Conservation (phyloP, 768 basidiomycete genomes). For the Tylopilus felleus region DNA sequence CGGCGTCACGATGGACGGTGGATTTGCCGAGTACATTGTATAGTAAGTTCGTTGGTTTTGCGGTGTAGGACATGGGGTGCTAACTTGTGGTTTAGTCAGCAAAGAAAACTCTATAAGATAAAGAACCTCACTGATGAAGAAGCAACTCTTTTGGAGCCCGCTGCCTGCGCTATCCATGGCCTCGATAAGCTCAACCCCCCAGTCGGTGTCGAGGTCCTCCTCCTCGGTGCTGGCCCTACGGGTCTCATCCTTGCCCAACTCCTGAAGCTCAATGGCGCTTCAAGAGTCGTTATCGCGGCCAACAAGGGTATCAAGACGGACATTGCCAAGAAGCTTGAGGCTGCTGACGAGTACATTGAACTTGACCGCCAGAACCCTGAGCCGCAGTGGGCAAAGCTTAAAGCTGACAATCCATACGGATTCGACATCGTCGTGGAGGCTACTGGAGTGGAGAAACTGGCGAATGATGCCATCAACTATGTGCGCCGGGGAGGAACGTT, state of each 20-base stretch:
- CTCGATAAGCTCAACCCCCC: constrained; percentile 82
- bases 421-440: constrained; percentile 86
- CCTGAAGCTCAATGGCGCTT: constrained; percentile 82
- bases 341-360: constrained; percentile 83
- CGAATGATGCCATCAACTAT: constrained; percentile 87
- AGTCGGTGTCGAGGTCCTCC: constrained; percentile 79
- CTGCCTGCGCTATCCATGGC: constrained; percentile 89
- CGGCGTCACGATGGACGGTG: constrained; percentile 79
- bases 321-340: constrained; percentile 73
- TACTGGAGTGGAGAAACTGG: constrained; percentile 81
- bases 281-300: constrained; percentile 76
- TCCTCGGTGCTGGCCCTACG: constrained; percentile 89
- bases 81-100: constrained; percentile 38
- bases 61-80: not conserved
- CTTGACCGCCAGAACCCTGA: constrained; percentile 73
- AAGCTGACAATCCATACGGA: constrained; percentile 79
- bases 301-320: constrained; percentile 92
- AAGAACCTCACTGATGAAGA: constrained; percentile 86
- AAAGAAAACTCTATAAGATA: constrained; percentile 83
- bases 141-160: constrained; percentile 84
- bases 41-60: constrained; percentile 49
- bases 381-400: constrained; percentile 77
- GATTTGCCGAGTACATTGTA: constrained; percentile 86
- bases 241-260: constrained; percentile 89
- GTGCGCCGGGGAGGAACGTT: constrained; percentile 81